Conservation (phyloP, 495 filamentous ascomycete genomes). For the Aspergillus sparsus region DNA sequence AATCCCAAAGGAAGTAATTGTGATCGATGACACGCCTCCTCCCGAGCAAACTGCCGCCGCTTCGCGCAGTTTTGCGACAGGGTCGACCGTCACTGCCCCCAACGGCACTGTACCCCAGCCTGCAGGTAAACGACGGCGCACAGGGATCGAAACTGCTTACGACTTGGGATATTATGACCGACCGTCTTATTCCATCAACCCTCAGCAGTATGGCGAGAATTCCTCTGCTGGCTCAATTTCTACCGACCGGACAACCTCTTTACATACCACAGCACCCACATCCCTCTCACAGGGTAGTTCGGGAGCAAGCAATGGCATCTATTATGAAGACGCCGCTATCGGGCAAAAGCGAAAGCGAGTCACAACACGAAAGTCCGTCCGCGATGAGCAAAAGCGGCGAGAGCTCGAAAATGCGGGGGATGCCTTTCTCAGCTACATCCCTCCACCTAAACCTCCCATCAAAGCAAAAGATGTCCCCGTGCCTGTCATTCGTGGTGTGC, state of each 20-base stretch:
- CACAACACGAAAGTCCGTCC: slow-evolving; percentile 71
- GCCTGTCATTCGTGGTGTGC: slow-evolving; percentile 77
- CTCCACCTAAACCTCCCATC: slow-evolving; percentile 82
- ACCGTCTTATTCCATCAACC: slow-evolving; percentile 69
- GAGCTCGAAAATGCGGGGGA: slow-evolving; percentile 68
- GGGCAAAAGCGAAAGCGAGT: slow-evolving; percentile 87
- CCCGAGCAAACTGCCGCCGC: slow-evolving; percentile 52
- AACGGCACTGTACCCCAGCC: slow-evolving; percentile 50
- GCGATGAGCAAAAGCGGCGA: slow-evolving; percentile 75
- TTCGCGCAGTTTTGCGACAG: slow-evolving; percentile 30
- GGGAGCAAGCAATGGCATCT: slow-evolving; percentile 54
- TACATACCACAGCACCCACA: slow-evolving; percentile 87
- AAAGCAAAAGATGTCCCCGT: slow-evolving; percentile 92
- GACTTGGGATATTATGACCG: slow-evolving; percentile 64
- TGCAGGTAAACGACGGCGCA: slow-evolving; percentile 64
- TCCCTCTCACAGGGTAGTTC: slow-evolving; percentile 76
- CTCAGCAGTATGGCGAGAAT: slow-evolving; percentile 61
- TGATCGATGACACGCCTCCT: slow-evolving; percentile 89
- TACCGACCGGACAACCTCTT: slow-evolving; percentile 82
- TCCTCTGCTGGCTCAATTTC: slow-evolving; percentile 73
- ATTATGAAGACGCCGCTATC: slow-evolving; percentile 55
- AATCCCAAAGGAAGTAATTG: slow-evolving; percentile 87
- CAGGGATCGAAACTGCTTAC: slow-evolving; percentile 61
- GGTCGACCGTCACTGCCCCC: slow-evolving; percentile 23
- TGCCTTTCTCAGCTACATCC: slow-evolving; percentile 75